phyloP scores from a whole-genome alignment of 73 alveolate species.

The Tetrahymena thermophila region DNA sequence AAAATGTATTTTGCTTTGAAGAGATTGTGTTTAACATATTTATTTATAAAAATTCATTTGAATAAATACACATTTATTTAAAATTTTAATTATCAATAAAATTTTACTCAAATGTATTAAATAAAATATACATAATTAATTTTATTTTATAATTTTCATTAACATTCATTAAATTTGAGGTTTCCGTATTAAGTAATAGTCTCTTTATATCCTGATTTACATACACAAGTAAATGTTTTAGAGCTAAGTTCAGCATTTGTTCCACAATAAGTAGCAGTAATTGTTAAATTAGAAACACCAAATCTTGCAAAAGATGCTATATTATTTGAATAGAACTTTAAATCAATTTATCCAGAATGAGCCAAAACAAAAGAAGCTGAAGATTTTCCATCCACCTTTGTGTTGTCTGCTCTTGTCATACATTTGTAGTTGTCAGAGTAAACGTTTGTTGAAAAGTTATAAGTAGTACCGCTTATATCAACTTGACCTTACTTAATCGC shows the following conservation, averaged over 20 bases:
- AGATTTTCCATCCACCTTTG: background rate
- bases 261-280: background rate
- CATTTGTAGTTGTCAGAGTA: background rate
- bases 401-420: background rate
- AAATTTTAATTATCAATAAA: too few species aligned
- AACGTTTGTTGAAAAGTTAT: too few species aligned
- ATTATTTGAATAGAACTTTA: background rate
- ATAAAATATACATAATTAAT: too few species aligned
- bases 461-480: background rate
- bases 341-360: background rate
- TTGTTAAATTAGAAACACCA: background rate
- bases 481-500: background rate
- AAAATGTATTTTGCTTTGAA: too few species aligned
- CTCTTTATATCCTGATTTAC: background rate
- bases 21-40: too few species aligned
- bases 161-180: too few species aligned
- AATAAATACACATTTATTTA: too few species aligned
- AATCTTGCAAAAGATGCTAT: background rate
- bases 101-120: too few species aligned
- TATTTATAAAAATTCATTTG: too few species aligned
- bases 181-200: too few species aligned
- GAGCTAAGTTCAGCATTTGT: background rate
- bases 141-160: too few species aligned
- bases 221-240: background rate
- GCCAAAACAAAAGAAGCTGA: background rate